Base-by-base conservation (phyloP, 345 rosid genomes). In the Melastoma malabathricum region DNA sequence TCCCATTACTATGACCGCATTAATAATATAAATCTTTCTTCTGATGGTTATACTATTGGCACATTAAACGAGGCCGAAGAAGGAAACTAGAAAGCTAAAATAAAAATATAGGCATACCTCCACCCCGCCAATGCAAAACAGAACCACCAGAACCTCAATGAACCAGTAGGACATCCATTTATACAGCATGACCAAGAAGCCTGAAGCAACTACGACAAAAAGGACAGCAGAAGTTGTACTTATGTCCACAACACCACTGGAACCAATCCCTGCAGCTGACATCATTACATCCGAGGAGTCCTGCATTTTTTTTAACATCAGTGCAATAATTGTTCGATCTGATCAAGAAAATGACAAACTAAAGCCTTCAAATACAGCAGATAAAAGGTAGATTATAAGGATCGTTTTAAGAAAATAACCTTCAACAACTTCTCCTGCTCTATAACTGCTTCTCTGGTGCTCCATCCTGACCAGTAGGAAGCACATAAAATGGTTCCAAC, bases 171-270 rank as follows among this genome's bases (percentile, higher is more conserved):
- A 87, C 98, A 92, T 92, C 51, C 84, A 75, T 68, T 84, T 84
- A 84, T 87, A 92, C 53, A 92, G 98, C 98, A 87, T 87, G 72
- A 87, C 67, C 75, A 92, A 74, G 80, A 92, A 87, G 59, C 90
- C 77, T 2, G 98, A 92, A 68, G 98, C 98, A 67, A 82, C 50
- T 76, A 84, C 95, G 48, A 92, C 84, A 76, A 87, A 92, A 64
- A 84, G 70, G 59, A 81, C 56, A 45, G 98, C 96, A 47, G 95
- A 84, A 15, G 58, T 59, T 38, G 66, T 78, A 65, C 74, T 92
- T 81, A 92, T 72, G 64, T 81, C 84, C 65, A 92, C 78, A 63
- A 79, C 59, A 50, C 84, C 83, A 54, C 82, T 65, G 6, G 84
- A 71, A 64, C 77, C 67, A 59, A 70, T 58, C 49, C 69, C 76